Evolutionary conservation across 768 basidiomycete species (phyloP).

Genomic region (Lyophyllum shimeji): DNA sequence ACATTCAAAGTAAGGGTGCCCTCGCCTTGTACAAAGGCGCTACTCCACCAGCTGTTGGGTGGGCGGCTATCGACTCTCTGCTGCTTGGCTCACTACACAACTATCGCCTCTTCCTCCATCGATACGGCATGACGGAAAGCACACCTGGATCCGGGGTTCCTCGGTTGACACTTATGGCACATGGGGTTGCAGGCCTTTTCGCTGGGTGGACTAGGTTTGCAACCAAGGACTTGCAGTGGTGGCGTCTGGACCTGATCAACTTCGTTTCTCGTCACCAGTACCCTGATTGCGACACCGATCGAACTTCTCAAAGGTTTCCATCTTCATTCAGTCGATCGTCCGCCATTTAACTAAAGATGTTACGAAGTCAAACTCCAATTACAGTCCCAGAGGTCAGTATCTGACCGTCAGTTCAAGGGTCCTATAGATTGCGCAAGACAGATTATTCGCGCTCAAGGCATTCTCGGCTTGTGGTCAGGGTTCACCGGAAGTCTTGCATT

Average conservation of each 20-base stretch:
- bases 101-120: conserved; percentile 61
- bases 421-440: conserved; percentile 68
- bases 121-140: conserved; percentile 52
- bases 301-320: conserved; percentile 70
- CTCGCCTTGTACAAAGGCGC: conserved; percentile 75
- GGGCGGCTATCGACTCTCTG: conserved; percentile 72
- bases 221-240: conserved; percentile 1
- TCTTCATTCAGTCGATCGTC: conserved; percentile 27
- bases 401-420: conserved; percentile 59
- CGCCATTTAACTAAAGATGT: conserved; percentile 52
- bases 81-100: conserved; percentile 71
- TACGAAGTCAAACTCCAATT: conserved; percentile 64
- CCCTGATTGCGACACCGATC: conserved; percentile 71
- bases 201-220: conserved; percentile 69
- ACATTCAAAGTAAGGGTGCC: conserved; percentile 40
- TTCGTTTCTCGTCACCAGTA: conserved; percentile 34
- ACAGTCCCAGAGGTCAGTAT: conserved; percentile 51
- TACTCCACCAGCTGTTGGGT: conserved; percentile 70
- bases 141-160: conserved; percentile 41
- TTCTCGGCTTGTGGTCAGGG: conserved; percentile 72
- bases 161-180: conserved; percentile 61
- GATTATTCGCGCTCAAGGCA: conserved; percentile 60
- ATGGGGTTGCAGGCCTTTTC: conserved; percentile 65
- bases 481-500: conserved; percentile 72
- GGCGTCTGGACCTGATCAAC: conserved; percentile 4